Percentiles rank a stretch among this genome's conserved stretches.
phyloP scores from a whole-genome alignment of 1,284 basidiomycete genomes.

The Cutaneotrichosporon cyanovorans region DNA sequence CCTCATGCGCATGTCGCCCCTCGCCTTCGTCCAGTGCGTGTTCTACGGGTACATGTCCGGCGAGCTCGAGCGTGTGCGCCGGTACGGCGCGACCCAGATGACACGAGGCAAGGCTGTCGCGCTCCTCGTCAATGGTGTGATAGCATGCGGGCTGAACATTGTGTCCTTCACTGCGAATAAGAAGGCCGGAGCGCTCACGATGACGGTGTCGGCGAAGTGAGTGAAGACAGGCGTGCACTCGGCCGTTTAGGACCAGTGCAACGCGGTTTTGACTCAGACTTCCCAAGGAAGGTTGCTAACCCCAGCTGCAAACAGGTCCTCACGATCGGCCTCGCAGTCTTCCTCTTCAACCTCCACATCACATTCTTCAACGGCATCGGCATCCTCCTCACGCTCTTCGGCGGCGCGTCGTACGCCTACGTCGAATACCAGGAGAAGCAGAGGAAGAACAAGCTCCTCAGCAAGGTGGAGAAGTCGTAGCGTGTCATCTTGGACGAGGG shows the following conservation, averaged over 20 bases:
- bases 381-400: slow-evolving; percentile 69
- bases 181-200: slow-evolving; percentile 58
- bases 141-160: slow-evolving; percentile 85
- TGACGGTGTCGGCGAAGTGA: slow-evolving; percentile 45
- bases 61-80: slow-evolving; percentile 61
- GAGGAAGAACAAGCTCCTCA: slow-evolving; percentile 14
- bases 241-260: not conserved
- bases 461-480: slow-evolving; percentile 4
- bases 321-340: slow-evolving; percentile 74
- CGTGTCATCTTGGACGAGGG: too few relatives aligned
- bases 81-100: slow-evolving; percentile 53
- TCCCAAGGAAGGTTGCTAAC: too few relatives aligned
- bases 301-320: slow-evolving; percentile 77
- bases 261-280: not conserved
- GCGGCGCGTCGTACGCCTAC: slow-evolving; percentile 71
- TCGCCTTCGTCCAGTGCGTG: slow-evolving; percentile 80
- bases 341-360: slow-evolving; percentile 73
- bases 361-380: slow-evolving; percentile 69
- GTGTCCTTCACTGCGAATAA: slow-evolving; percentile 88
- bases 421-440: slow-evolving; percentile 62
- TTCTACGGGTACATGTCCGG: slow-evolving; percentile 66
- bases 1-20: slow-evolving; percentile 71
- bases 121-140: slow-evolving; percentile 65
- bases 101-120: slow-evolving; percentile 51
- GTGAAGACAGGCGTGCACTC: slow-evolving; percentile 9